phyloP scores from a whole-genome alignment of 495 filamentous ascomycete genomes.

The Daldinia concentrica region DNA sequence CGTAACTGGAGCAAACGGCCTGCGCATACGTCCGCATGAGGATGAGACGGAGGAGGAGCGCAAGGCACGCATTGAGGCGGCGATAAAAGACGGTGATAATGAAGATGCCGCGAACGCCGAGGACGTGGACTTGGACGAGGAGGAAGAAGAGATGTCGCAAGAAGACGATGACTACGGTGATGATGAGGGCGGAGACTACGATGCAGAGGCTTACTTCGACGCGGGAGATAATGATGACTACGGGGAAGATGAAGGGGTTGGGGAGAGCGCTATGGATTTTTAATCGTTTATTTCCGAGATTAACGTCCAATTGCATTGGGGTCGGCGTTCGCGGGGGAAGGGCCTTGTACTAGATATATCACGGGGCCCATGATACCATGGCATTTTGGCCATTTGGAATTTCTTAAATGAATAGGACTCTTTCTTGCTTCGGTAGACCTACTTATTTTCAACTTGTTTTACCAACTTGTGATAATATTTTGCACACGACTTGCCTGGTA shows the following conservation, averaged over 20 bases:
- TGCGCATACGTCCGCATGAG: conserved; percentile 39
- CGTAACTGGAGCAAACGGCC: conserved; percentile 21
- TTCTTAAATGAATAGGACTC: not conserved
- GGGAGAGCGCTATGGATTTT: conserved; percentile 51
- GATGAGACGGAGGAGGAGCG: conserved; percentile 55
- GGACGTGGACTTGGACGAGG: conserved; percentile 50
- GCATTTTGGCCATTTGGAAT: not conserved
- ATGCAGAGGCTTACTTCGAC: conserved; percentile 65
- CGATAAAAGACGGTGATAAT: conserved; percentile 48
- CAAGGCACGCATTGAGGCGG: conserved; percentile 48
- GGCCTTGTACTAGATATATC: not conserved
- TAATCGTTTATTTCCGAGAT: not conserved
- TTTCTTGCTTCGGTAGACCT: not conserved
- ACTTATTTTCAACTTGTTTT: not conserved
- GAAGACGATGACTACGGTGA: conserved; percentile 56
- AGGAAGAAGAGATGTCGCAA: conserved; percentile 55
- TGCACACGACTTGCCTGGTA: not conserved
- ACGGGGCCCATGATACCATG: not conserved
- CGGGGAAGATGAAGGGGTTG: conserved; percentile 57
- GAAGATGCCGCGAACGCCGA: conserved; percentile 53
- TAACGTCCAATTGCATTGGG: conserved; percentile 14
- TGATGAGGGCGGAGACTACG: conserved; percentile 64
- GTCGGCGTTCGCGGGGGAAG: conserved; percentile 19
- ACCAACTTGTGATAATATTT: not conserved
- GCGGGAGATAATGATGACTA: conserved; percentile 58